phyloP scores from a whole-genome alignment of 2,329 filamentous ascomycete species.

The Podosphaera xanthii region DNA sequence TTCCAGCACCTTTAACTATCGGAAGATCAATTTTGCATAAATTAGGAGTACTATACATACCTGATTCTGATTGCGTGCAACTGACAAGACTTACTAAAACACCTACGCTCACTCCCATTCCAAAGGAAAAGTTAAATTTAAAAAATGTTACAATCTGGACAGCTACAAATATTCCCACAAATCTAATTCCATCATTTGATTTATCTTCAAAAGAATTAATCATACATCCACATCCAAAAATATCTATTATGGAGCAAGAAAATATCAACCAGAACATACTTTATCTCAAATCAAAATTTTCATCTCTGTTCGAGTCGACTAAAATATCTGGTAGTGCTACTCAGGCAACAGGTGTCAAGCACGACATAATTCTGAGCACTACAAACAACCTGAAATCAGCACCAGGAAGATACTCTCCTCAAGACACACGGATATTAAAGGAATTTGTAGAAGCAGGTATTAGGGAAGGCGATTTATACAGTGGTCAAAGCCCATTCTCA shows the following conservation, averaged over 20 bases:
- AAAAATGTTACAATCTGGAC: not conserved
- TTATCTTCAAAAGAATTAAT: not conserved
- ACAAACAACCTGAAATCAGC: not conserved
- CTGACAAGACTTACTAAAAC: not conserved
- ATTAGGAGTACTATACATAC: constrained; percentile 1
- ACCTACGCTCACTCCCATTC: not conserved
- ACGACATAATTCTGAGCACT: not conserved
- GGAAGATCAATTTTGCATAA: not conserved
- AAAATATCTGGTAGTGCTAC: not conserved
- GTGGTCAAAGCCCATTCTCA: not conserved
- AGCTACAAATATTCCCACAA: not conserved
- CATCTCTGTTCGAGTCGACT: too few species aligned
- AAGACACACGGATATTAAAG: not conserved
- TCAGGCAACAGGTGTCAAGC: not conserved
- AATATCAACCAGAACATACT: not conserved
- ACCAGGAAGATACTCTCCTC: not conserved
- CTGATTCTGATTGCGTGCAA: not conserved
- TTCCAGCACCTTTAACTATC: constrained; percentile 1
- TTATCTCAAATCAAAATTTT: too few species aligned
- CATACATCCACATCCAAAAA: not conserved
- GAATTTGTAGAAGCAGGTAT: not conserved
- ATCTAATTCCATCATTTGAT: not conserved
- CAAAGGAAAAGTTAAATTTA: not conserved
- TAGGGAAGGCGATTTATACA: not conserved
- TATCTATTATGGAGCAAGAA: not conserved